phyloP scores from a whole-genome alignment of 805 yeast genomes.

The Pichia manshurica region DNA sequence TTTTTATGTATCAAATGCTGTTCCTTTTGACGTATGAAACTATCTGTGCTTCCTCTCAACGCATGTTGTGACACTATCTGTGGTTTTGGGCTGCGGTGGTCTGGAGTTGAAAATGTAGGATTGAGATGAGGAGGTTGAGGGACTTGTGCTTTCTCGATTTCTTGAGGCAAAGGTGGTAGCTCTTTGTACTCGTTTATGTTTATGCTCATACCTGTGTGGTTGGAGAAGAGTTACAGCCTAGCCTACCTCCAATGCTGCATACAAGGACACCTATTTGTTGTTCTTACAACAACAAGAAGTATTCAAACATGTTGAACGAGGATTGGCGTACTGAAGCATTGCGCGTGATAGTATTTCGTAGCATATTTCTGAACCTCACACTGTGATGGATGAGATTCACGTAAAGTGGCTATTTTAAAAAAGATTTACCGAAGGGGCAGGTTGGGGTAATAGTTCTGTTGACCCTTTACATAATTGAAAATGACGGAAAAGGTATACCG shows the following conservation, averaged over 20 bases:
- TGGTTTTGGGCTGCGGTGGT: neutral
- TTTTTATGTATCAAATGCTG: too few species aligned
- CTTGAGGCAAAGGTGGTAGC: slow-evolving; percentile 9
- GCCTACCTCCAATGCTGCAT: too few species aligned
- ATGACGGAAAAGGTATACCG: neutral
- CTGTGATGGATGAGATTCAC: too few species aligned
- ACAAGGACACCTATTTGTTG: too few species aligned
- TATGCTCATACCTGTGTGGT: neutral
- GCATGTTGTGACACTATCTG: neutral
- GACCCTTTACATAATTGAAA: neutral
- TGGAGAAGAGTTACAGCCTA: too few species aligned
- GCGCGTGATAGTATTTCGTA: neutral
- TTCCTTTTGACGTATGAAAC: neutral
- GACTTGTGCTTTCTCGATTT: neutral
- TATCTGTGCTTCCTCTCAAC: neutral
- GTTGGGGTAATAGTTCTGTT: too few species aligned
- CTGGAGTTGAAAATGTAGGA: neutral
- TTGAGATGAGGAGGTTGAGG: neutral
- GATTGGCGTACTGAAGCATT: neutral
- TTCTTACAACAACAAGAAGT: neutral
- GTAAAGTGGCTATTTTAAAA: too few species aligned
- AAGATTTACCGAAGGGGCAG: too few species aligned
- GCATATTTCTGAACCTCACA: neutral
- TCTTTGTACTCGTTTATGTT: slow-evolving; percentile 1
- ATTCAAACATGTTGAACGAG: too few species aligned